Evolutionary conservation across 164 flowering plant species (phyloP), one percentile per base, ranked within the genome.

Genomic region (Aristolochia californica): DNA sequence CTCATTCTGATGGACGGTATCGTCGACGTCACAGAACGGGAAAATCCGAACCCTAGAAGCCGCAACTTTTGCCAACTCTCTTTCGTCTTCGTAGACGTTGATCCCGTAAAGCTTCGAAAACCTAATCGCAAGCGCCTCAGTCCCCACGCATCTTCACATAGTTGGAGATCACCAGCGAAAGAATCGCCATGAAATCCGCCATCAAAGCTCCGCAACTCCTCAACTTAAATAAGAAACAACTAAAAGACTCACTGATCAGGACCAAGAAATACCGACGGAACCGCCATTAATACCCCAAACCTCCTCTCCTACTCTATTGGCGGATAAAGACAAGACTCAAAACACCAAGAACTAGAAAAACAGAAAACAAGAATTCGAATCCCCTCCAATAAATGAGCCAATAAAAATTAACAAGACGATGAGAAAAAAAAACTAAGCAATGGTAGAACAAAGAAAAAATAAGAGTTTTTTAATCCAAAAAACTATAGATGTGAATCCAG

Each of bases 1-100:
- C 91, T 66, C 84, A 80, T 80, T 24, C 83, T 84, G 23, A 81
- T 91, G 16, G 85, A 75, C 59, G 93, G 88, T 90, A 86, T 85
- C 70, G 67, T 47, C 51, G 51, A 53, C 43, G 54, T 61, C 50
- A 23, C 26, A 3, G 62, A 66, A 21, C 20, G 47, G 40, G 18
- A 62, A 47, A 45, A 59, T 45, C 26, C 60, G 13, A 25, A 52
- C 57, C 38, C 64, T 17, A 45, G 64, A 43, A 23, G 18, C 49
- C 22, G 55, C 61, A 50, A 62, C 54, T 22, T 61, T 51, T 55
- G 12, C 56, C 2, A 54, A 26, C 28, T 48, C 50, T 17, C 44
- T 57, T 26, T 53, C 49, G 15, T 11, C 58, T 47, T 24, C 50
- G 12, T 43, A 34, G 40, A 25, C 43, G 44, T 57, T 21, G 49